Percentiles rank a stretch among this genome's conserved stretches.
Conservation (phyloP, 1,139 yeast species). For the Pichia sp. region DNA sequence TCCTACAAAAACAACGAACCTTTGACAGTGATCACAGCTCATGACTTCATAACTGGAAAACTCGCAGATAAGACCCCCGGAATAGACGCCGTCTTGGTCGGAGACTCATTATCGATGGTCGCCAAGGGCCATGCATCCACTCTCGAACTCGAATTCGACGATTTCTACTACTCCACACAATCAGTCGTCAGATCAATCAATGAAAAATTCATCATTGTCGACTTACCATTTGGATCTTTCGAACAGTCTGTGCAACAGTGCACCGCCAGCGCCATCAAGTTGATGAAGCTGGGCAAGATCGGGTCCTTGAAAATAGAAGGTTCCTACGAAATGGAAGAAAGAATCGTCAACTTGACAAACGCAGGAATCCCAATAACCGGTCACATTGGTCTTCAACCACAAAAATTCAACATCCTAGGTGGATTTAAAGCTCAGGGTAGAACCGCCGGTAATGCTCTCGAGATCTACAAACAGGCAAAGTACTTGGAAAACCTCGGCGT, state of each 20-base stretch:
- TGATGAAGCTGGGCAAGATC: constrained; percentile 62
- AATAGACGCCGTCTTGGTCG: constrained; percentile 73
- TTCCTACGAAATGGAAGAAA: constrained; percentile 52
- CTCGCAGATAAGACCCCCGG: constrained; percentile 64
- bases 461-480: constrained; percentile 66
- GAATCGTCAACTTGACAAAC: constrained; percentile 50
- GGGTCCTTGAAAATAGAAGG: constrained; percentile 92
- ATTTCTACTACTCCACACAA: constrained; percentile 70
- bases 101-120: constrained; percentile 94
- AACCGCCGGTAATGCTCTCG: constrained; percentile 51
- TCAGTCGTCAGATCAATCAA: constrained; percentile 75
- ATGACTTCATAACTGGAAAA: constrained; percentile 76
- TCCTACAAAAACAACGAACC: constrained; percentile 42
- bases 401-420: constrained; percentile 72
- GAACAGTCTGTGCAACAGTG: constrained; percentile 70
- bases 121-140: constrained; percentile 82
- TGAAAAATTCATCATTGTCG: constrained; percentile 73
- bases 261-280: constrained; percentile 54
- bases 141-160: constrained; percentile 71
- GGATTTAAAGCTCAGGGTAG: constrained; percentile 90
- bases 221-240: constrained; percentile 85
- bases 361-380: constrained; percentile 91
- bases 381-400: constrained; percentile 93
- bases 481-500: constrained; percentile 77
- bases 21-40: constrained; percentile 79